Base-by-base conservation (phyloP, 768 basidiomycete species). In the Chiua virens region DNA sequence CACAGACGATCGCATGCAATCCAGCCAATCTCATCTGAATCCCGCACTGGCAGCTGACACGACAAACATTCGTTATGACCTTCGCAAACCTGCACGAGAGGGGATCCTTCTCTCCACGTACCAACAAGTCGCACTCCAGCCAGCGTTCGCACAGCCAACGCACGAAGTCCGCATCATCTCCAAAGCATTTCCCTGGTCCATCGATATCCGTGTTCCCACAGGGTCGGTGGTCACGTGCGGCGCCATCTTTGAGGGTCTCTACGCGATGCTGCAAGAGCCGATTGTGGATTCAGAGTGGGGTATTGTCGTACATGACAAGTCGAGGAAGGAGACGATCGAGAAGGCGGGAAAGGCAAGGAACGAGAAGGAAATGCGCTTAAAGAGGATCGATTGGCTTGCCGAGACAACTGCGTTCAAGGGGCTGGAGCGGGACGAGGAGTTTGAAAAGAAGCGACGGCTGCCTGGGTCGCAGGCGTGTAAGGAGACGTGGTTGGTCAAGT, bases 241-340 rank as follows among this genome's bases (percentile, higher is more conserved):
- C 42, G 72, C 73, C 18, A 68, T 88, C 5, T 85, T 85, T 73
- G 77, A 80, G 27, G 79, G 74, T 4, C 35, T 88, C 18, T 69
- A 80, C 50, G 56, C 67, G 6, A 58, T 64, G 42, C 68, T 89
- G 23, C 80, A 86, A 44, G 70, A 79, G 42, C 75, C 74, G 8
- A 71, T 89, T 18, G 75, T 55, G 2, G 84, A 87, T 52, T 84
- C 84, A 4, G 87, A 88, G 58, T 88, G 86, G 85, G 84, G 81
- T 0, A 67, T 83, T 41, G 69, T 80, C 17, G 60, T 75, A 6
- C 60, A 49, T 23, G 76, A 81, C 40, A 74, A 74, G 64, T 72
- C 74, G 50, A 63, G 61, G 52, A 70, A 65, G 47, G 77, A 77
- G 55, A 55, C 56, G 18, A 73, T 85, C 15, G 76, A 81, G 58